Percentiles rank a stretch among this genome's conserved stretches.
phyloP scores from a whole-genome alignment of 2,329 filamentous ascomycete species.

The Sporothrix humicola region DNA sequence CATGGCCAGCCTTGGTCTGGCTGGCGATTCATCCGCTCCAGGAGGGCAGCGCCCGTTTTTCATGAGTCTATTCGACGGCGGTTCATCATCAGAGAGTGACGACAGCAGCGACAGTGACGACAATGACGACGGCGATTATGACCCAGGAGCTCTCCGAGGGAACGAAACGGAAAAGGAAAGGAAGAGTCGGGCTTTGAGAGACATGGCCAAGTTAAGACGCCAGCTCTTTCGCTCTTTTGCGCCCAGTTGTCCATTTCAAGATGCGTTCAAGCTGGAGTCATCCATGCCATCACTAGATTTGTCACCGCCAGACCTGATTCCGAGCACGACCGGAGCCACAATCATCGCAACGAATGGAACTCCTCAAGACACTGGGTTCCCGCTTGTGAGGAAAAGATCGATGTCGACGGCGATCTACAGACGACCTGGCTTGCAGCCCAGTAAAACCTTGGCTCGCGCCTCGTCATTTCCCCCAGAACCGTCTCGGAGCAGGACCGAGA shows the following conservation, averaged over 20 bases:
- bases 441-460: too few species aligned
- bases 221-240: background rate
- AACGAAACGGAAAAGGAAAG: background rate
- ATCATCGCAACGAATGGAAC: too few species aligned
- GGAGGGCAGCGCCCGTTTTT: too few species aligned
- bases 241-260: background rate
- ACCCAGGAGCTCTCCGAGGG: background rate
- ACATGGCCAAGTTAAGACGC: background rate
- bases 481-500: too few species aligned
- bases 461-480: too few species aligned
- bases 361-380: too few species aligned
- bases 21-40: background rate
- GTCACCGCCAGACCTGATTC: background rate
- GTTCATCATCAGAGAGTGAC: background rate
- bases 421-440: too few species aligned
- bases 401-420: too few species aligned
- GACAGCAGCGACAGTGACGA: background rate
- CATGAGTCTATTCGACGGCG: too few species aligned
- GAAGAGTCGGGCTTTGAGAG: background rate
- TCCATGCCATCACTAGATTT: background rate
- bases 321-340: background rate
- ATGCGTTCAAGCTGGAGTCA: too few species aligned
- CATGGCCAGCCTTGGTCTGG: background rate
- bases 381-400: too few species aligned
- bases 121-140: background rate